Conservation (phyloP, 1,284 basidiomycete species). For the Earliella scabrosa region DNA sequence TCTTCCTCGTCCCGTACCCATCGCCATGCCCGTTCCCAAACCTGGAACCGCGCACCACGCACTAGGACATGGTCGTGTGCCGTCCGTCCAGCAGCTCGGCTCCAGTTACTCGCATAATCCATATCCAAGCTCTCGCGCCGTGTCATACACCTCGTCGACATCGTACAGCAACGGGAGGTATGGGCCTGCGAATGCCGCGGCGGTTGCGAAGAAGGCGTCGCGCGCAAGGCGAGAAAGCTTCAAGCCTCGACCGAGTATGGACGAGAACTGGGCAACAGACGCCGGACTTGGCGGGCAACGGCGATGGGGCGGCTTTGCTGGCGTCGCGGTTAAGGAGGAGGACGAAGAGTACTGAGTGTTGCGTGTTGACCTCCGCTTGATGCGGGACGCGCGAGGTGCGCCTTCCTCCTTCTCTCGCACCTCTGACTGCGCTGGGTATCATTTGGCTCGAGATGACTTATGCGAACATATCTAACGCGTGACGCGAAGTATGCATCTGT, state of each 20-base stretch:
- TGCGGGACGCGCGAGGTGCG: background rate
- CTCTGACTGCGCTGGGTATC: background rate
- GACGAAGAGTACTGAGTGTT: conserved; percentile 38
- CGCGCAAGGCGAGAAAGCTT: conserved; percentile 72
- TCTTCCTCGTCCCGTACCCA: conserved; percentile 39
- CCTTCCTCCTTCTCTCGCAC: background rate
- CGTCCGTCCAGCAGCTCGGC: conserved; percentile 30
- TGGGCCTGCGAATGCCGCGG: conserved; percentile 12
- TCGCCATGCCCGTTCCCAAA: conserved; percentile 51
- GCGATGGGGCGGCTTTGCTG: conserved; percentile 36
- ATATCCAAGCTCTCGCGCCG: conserved; percentile 26
- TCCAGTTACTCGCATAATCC: conserved; percentile 25
- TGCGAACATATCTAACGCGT: conserved; percentile 23
- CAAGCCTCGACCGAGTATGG: conserved; percentile 73
- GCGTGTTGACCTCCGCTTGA: background rate
- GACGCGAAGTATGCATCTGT: conserved; percentile 7
- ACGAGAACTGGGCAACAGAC: conserved; percentile 37
- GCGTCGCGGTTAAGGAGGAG: conserved; percentile 38
- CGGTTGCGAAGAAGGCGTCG: conserved; percentile 48
- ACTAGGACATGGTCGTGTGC: conserved; percentile 51
- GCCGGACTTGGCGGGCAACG: conserved; percentile 17
- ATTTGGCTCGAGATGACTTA: conserved; percentile 5
- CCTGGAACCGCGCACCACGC: conserved; percentile 52
- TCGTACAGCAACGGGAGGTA: conserved; percentile 22
- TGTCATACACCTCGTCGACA: conserved; percentile 20